A percentile compares a stretch with the other conserved stretches of the same genome.
These are phyloP conservation scores for Leucocoprinus birnbaumii DNA, from an alignment of 768 basidiomycete genomes.

Conservation along the genomic window DNA sequence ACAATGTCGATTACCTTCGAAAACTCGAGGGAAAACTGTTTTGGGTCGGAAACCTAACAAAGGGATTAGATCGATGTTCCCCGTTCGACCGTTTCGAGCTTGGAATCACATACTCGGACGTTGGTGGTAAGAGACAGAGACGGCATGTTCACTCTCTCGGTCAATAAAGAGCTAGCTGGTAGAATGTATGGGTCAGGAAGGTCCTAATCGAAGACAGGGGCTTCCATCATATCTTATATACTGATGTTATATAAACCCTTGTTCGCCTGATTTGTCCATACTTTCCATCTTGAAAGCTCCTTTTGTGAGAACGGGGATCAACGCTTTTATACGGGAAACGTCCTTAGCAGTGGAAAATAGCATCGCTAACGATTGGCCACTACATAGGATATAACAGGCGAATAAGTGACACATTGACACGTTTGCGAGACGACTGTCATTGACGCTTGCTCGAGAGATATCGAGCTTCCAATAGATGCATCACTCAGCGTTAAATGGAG, in stretches of 20 bases:
- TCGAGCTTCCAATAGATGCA: too few species aligned
- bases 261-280: not conserved
- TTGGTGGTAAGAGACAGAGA: constrained; percentile 41
- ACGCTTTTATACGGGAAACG: too few species aligned
- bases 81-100: too few species aligned
- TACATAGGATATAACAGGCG: too few species aligned
- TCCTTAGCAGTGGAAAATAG: too few species aligned
- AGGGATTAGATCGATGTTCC: not conserved
- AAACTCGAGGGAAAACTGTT: constrained; percentile 46
- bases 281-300: not conserved
- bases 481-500: constrained; percentile 56
- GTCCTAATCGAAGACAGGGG: too few species aligned
- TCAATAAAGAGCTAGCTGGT: not conserved
- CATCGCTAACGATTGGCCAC: too few species aligned
- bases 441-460: too few species aligned
- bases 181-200: not conserved
- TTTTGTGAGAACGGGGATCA: not conserved
- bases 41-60: constrained; percentile 32
- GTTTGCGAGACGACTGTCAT: too few species aligned
- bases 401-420: too few species aligned
- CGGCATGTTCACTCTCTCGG: constrained; percentile 30
- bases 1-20: constrained; percentile 55
- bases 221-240: not conserved
- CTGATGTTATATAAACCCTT: too few species aligned
- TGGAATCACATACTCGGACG: too few species aligned